Evolutionary conservation across 768 basidiomycete species (phyloP).

Genomic region (Serendipita sp.): DNA sequence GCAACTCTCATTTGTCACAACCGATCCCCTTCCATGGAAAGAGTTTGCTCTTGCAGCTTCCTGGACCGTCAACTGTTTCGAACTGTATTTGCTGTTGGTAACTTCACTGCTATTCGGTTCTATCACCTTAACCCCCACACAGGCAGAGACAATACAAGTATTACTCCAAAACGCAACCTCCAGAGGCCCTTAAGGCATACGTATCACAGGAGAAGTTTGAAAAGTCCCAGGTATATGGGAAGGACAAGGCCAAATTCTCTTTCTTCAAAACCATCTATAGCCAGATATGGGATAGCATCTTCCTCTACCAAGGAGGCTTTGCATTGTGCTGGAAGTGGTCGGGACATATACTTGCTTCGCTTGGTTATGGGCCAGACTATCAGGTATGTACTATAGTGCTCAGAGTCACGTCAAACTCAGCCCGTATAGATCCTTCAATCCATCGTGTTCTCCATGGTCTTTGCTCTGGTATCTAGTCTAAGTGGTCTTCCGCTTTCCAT

Average conservation of each 20-base stretch:
- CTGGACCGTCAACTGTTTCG: conserved; percentile 67
- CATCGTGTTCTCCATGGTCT: conserved; percentile 51
- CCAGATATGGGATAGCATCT: conserved; percentile 47
- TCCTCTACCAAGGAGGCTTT: conserved; percentile 65
- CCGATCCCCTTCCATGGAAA: conserved; percentile 66
- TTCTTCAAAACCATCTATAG: conserved; percentile 58
- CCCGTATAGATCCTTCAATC: conserved; percentile 60
- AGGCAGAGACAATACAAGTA: conserved; percentile 71
- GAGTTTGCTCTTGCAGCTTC: conserved; percentile 62
- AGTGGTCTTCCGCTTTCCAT: conserved; percentile 59
- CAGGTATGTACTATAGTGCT: conserved; percentile 33
- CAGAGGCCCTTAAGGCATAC: conserved; percentile 49
- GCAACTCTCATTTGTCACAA: conserved; percentile 52
- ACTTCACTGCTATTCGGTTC: neutral
- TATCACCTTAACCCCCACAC: neutral
- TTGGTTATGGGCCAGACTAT: conserved; percentile 55
- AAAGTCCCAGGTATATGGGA: conserved; percentile 84
- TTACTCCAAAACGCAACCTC: conserved; percentile 61
- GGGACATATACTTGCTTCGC: conserved; percentile 30
- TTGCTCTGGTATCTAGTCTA: conserved; percentile 49
- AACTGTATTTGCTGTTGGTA: conserved; percentile 72
- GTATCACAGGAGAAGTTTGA: conserved; percentile 56
- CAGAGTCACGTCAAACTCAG: neutral
- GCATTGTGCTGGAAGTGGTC: conserved; percentile 67
- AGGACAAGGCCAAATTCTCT: conserved; percentile 75